Percentiles rank a stretch among this genome's conserved stretches.
These are phyloP conservation scores for Suaeda aralocaspica DNA, from an alignment of 148 eudicot genomes.

Conservation along the genomic window DNA sequence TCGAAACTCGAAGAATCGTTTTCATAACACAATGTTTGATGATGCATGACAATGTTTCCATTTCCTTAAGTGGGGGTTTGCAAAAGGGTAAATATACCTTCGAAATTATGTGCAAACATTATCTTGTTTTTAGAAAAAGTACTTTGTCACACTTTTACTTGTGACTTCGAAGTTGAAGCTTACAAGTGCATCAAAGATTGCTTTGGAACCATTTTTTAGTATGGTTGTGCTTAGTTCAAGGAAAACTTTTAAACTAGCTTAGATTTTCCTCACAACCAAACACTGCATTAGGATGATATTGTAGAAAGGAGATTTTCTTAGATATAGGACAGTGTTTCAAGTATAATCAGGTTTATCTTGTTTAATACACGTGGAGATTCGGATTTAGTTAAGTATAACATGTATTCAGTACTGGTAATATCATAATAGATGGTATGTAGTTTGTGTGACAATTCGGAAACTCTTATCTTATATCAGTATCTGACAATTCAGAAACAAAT, in stretches of 20 bases:
- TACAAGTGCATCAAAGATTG: not conserved
- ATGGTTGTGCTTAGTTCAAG: not conserved
- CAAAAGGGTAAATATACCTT: not conserved
- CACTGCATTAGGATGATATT: too few relatives aligned
- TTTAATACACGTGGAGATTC: too few relatives aligned
- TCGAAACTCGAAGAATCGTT: constrained; percentile 7
- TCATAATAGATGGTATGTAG: too few relatives aligned
- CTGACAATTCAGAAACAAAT: not conserved
- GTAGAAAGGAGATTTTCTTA: too few relatives aligned
- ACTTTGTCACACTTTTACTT: too few relatives aligned
- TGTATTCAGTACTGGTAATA: too few relatives aligned
- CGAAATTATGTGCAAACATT: not conserved
- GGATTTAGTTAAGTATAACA: too few relatives aligned
- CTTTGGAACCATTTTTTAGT: not conserved
- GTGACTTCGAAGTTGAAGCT: not conserved
- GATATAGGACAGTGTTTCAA: too few relatives aligned
- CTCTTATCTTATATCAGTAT: not conserved
- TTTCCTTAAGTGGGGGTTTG: not conserved
- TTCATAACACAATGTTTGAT: not conserved
- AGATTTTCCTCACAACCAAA: not conserved
- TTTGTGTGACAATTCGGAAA: not conserved
- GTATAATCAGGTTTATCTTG: too few relatives aligned
- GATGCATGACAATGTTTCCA: constrained; percentile 8
- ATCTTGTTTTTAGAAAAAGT: not conserved
- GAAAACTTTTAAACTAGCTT: not conserved